These are phyloP conservation scores for Paramecium tetraurelia DNA, from an alignment of 73 alveolate genomes.

Conservation along the genomic window DNA sequence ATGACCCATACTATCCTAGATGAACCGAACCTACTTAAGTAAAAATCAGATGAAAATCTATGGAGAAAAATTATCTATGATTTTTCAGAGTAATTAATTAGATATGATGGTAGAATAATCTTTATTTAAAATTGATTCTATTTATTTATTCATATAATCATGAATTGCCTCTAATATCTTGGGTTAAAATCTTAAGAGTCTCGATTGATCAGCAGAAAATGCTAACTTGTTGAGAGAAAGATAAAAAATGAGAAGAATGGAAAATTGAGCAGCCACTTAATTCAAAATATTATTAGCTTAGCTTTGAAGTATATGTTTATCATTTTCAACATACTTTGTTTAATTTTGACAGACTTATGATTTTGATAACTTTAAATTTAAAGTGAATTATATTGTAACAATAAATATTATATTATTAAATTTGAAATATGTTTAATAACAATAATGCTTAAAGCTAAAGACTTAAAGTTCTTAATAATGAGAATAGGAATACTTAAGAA, in stretches of 20 bases:
- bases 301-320: too few relatives aligned
- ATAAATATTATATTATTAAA: not conserved
- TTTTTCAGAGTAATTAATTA: too few relatives aligned
- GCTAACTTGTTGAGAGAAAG: not conserved
- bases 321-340: not conserved
- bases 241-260: not conserved
- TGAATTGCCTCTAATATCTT: not conserved
- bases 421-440: not conserved
- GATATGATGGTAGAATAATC: not conserved
- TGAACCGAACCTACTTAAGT: not conserved
- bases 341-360: not conserved
- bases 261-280: not conserved
- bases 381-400: not conserved
- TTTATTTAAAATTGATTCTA: not conserved
- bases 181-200: not conserved
- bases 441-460: not conserved
- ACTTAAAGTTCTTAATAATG: not conserved
- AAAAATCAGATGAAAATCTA: not conserved
- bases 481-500: not conserved
- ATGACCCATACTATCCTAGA: not conserved
- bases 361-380: not conserved
- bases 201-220: not conserved
- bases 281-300: too few relatives aligned
- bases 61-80: slow-evolving; percentile 30
- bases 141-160: not conserved